A percentile compares a stretch with the other conserved stretches of the same genome.
phyloP scores from a whole-genome alignment of 2,329 filamentous ascomycete species.

The Ilyonectria mors-panacis region DNA sequence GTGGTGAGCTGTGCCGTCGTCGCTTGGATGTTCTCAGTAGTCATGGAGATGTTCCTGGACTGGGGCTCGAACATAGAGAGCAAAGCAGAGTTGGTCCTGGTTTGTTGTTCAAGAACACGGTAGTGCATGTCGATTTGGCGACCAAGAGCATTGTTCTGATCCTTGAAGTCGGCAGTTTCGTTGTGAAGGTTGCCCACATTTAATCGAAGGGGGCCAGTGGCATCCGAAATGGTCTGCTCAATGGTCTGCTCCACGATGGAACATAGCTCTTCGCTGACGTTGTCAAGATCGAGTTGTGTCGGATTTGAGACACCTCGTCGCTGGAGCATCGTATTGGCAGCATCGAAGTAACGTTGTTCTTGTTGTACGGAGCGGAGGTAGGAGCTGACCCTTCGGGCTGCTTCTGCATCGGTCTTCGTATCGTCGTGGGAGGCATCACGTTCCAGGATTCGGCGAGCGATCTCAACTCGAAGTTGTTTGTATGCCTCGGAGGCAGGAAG shows the following conservation, averaged over 20 bases:
- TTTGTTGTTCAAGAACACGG: constrained; percentile 6
- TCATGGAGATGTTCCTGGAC: constrained; percentile 31
- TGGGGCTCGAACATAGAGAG: constrained; percentile 42
- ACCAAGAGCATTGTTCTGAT: constrained; percentile 43
- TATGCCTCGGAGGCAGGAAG: constrained; percentile 42
- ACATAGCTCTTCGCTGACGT: constrained; percentile 44
- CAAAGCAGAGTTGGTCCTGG: constrained; percentile 33
- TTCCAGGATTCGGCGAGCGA: constrained; percentile 53
- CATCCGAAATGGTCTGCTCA: constrained; percentile 52
- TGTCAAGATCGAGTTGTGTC: constrained; percentile 22
- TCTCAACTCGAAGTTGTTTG: constrained; percentile 48
- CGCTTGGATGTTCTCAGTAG: constrained; percentile 33
- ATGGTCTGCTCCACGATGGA: constrained; percentile 51
- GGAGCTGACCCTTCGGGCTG: constrained; percentile 41
- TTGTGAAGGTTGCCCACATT: constrained; percentile 40
- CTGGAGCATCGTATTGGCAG: constrained; percentile 17
- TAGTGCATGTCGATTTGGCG: constrained; percentile 17
- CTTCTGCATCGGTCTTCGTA: constrained; percentile 39
- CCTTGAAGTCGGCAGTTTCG: constrained; percentile 32
- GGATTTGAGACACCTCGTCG: neutral
- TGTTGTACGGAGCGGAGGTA: constrained; percentile 47
- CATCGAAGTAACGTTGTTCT: constrained; percentile 42
- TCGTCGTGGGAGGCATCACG: constrained; percentile 50
- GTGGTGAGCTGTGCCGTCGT: constrained; percentile 38
- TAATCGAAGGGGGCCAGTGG: constrained; percentile 49